Conservation (phyloP, 805 yeast species). For the Yueomyces sp. region DNA sequence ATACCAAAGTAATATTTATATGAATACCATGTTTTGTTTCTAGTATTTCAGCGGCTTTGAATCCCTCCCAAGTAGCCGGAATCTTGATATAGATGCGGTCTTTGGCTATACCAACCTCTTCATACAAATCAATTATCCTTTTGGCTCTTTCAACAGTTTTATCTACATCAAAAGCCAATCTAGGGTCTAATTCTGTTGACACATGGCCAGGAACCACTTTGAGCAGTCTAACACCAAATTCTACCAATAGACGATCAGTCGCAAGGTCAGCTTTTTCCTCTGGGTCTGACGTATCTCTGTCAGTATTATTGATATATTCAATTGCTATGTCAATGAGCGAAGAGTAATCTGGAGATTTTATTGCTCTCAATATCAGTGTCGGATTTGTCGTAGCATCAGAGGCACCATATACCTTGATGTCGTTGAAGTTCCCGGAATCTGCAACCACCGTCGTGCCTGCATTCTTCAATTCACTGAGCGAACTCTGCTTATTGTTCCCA, state of each 20-base stretch:
- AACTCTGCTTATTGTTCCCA: no score
- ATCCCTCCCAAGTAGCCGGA: slow-evolving; percentile 98
- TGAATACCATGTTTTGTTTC: slow-evolving; percentile 83
- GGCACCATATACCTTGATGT: slow-evolving; percentile 20
- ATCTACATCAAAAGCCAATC: slow-evolving; percentile 87
- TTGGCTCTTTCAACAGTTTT: slow-evolving; percentile 88
- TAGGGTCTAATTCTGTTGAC: slow-evolving; percentile 96
- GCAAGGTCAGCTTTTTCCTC: slow-evolving; percentile 62
- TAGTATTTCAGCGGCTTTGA: slow-evolving; percentile 92
- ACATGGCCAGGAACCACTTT: slow-evolving; percentile 96
- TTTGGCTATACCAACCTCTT: slow-evolving; percentile 69
- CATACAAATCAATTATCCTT: slow-evolving; percentile 74
- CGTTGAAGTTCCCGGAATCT: no score
- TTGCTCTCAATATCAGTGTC: slow-evolving; percentile 86
- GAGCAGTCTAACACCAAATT: slow-evolving; percentile 86
- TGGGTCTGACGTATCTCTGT: slow-evolving; percentile 30
- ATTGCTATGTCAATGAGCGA: slow-evolving; percentile 80
- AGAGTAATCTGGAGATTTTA: slow-evolving; percentile 79
- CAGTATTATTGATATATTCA: slow-evolving; percentile 49
- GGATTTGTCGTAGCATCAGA: slow-evolving; percentile 99
- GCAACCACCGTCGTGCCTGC: no score
- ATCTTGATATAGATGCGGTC: slow-evolving; percentile 88
- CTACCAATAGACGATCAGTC: slow-evolving; percentile 80
- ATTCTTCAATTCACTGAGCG: no score
- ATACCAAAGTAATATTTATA: slow-evolving; percentile 85